Conservation (phyloP, 2,329 filamentous ascomycete species). For the Didymella glomerata region DNA sequence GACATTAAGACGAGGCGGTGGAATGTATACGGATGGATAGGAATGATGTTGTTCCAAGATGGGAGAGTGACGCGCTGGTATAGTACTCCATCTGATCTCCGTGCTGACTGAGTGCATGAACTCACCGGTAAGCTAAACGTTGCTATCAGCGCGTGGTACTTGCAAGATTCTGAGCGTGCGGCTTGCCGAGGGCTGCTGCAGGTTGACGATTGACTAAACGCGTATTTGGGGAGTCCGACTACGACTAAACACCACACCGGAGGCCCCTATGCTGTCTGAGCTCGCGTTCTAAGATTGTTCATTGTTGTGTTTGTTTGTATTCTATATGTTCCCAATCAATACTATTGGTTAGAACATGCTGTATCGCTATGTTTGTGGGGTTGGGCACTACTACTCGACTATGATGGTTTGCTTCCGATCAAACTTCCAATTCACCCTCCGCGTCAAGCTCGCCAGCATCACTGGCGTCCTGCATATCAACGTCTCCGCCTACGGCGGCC, state of each 20-base stretch:
- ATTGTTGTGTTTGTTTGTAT: not conserved
- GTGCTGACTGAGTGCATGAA: not conserved
- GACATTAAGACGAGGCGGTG: no score
- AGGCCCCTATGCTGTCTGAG: no score
- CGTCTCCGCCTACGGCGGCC: constrained; percentile 4
- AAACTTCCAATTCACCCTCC: constrained; percentile 34
- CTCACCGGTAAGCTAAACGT: not conserved
- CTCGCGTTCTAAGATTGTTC: not conserved
- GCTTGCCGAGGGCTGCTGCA: not conserved
- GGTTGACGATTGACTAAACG: not conserved
- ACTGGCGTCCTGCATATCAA: constrained; percentile 26
- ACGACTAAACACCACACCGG: not conserved
- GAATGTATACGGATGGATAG: no score
- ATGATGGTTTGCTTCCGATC: not conserved
- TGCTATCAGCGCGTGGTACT: not conserved
- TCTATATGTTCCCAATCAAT: not conserved
- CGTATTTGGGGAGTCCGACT: not conserved
- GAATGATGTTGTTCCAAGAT: no score
- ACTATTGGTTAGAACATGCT: not conserved
- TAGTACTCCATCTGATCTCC: no score
- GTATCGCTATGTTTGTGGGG: not conserved
- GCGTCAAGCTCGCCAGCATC: constrained; percentile 30
- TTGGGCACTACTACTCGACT: no score
- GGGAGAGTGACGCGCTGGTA: no score
- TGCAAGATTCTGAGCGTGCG: no score